Percentiles rank a stretch among this genome's conserved stretches.
These are phyloP conservation scores for Erodium trifolium DNA, from an alignment of 441 rosid genomes.

Conservation along the genomic window DNA sequence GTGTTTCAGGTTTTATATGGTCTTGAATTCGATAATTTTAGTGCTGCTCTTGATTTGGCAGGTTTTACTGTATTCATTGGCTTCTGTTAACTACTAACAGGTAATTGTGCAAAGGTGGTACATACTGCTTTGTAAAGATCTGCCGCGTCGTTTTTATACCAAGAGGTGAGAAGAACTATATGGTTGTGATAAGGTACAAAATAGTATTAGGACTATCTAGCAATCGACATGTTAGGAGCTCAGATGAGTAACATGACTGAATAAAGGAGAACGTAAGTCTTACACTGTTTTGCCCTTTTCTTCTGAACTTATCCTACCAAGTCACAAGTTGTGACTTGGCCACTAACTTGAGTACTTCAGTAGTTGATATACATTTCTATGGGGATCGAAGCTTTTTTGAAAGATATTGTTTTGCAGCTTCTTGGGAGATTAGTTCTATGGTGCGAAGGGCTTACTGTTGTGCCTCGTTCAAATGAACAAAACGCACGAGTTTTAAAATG, in stretches of 20 bases:
- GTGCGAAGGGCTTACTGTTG: too few relatives aligned
- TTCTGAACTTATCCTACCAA: neutral
- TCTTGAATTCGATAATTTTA: neutral
- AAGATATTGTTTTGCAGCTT: neutral
- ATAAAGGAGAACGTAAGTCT: neutral
- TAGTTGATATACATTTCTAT: too few relatives aligned
- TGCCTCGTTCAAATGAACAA: too few relatives aligned
- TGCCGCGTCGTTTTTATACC: neutral
- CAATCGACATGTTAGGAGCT: neutral
- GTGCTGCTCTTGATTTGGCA: neutral
- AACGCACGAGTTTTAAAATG: too few relatives aligned
- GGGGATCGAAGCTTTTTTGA: too few relatives aligned
- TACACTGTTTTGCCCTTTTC: neutral
- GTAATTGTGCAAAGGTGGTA: neutral
- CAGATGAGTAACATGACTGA: too few relatives aligned
- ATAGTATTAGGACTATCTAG: neutral
- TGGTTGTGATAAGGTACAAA: neutral
- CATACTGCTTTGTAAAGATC: neutral
- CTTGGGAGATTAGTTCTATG: too few relatives aligned
- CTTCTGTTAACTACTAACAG: neutral
- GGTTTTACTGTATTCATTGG: neutral
- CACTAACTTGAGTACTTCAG: too few relatives aligned
- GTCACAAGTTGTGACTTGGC: neutral
- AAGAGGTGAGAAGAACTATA: neutral
- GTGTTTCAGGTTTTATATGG: neutral